Base-by-base conservation (phyloP, 2,329 filamentous ascomycete genomes). In the Curvularia lunata region DNA sequence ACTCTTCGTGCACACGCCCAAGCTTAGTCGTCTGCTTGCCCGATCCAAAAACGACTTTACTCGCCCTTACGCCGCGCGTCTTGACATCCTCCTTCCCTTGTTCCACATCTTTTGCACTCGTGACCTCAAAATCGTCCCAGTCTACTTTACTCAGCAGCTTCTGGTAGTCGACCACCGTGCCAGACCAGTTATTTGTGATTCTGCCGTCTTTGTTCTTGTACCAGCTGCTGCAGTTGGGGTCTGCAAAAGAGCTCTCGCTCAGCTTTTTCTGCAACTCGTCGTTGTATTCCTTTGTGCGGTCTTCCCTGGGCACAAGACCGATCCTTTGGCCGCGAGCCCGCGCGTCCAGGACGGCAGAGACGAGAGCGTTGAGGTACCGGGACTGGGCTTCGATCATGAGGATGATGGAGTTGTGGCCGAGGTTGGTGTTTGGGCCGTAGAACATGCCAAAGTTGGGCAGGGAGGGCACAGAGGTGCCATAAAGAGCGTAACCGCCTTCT, bases 371-470 rank as follows among this genome's bases (percentile, higher is more conserved):
- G 55, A 86, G 79, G 65, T 86, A 86, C 2, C 81, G 78, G 3
- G 77, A 79, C 63, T 87, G 84, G 2, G 84, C 80, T 66, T 87
- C 85, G 59, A 86, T 85, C 84, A 86, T 87, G n/a, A 86, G 75
- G 61, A 86, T 83, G 63, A 86, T 86, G 52, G 78, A 81, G 59
- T 84, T 85, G 67, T 85, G 82, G 0, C 82, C 84, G 53, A 82
- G 75, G 18, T 77, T 77, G 1, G 83, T 86, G 68, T 85, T 86
- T 3, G 83, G 84, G 0, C 84, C 85, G 68, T 86, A 86, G 48
- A 86, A 76, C 78, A 86, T 83, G 46, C 76, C 82, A 61, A 85
- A 85, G 57, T 86, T 86, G 1, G 83, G 83, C 48, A 86, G 74
- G 5, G 76, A 75, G 52, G 83, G 80, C 3, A 85, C 81, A 0